Conservation (phyloP, 1,139 yeast genomes). For the Lodderomyces jiufengensis region DNA sequence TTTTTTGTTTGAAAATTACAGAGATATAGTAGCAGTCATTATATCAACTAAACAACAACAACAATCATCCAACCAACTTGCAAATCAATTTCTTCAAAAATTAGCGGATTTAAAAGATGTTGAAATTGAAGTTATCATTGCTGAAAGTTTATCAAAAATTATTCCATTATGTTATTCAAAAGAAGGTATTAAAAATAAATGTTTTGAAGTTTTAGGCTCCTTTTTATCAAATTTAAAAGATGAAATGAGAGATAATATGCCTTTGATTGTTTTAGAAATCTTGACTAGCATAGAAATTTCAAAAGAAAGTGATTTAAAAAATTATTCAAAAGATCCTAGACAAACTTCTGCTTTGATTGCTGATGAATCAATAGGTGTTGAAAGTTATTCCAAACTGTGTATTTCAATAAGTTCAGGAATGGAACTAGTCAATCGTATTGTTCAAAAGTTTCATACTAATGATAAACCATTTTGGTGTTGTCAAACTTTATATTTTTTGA, state of each 20-base stretch:
- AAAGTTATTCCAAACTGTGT: not conserved
- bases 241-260: slow-evolving; percentile 18
- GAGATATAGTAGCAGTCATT: slow-evolving; percentile 34
- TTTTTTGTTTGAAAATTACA: slow-evolving; percentile 28
- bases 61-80: slow-evolving; percentile 5
- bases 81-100: slow-evolving; percentile 15
- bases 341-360: slow-evolving; percentile 7
- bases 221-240: slow-evolving; percentile 16
- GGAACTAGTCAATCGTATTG: slow-evolving; percentile 18
- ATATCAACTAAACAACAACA: slow-evolving; percentile 18
- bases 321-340: not conserved
- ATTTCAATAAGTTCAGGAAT: slow-evolving; percentile 28
- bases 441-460: slow-evolving; percentile 17
- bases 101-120: slow-evolving; percentile 16
- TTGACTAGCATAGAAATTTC: slow-evolving; percentile 42
- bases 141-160: slow-evolving; percentile 31
- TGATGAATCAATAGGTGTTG: slow-evolving; percentile 9
- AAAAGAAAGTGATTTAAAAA: slow-evolving; percentile 16
- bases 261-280: slow-evolving; percentile 21
- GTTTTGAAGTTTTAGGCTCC: slow-evolving; percentile 22
- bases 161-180: slow-evolving; percentile 46
- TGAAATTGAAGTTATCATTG: slow-evolving; percentile 19
- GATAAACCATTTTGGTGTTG: slow-evolving; percentile 34
- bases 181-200: slow-evolving; percentile 37
- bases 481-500: slow-evolving; percentile 33